Evolutionary conservation across 2,329 filamentous ascomycete genomes (phyloP).

Genomic region (Pestalotiopsis sp.): DNA sequence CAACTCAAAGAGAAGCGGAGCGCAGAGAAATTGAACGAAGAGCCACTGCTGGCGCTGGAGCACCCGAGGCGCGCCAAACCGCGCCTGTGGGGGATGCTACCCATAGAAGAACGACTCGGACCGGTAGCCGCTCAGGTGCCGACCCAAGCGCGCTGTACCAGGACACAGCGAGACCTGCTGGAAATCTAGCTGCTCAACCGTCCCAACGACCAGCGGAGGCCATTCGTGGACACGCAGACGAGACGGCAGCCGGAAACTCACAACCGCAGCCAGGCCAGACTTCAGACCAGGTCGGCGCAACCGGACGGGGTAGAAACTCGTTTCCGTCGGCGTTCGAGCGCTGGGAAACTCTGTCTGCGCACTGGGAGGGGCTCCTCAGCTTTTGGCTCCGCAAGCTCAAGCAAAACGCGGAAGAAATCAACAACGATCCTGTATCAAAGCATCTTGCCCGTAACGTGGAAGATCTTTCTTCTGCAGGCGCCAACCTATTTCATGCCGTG

Average conservation of each 20-base stretch:
- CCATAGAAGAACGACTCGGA: slow-evolving; percentile 20
- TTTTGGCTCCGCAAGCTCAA: slow-evolving; percentile 96
- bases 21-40: slow-evolving; percentile 45
- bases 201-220: slow-evolving; percentile 25
- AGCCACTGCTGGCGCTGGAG: slow-evolving; percentile 42
- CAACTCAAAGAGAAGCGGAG: slow-evolving; percentile 58
- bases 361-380: slow-evolving; percentile 96
- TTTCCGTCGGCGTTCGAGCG: slow-evolving; percentile 97
- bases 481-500: slow-evolving; percentile 95
- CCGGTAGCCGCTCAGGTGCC: slow-evolving; percentile 19
- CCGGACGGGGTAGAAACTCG: slow-evolving; percentile 55
- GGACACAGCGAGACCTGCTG: slow-evolving; percentile 18
- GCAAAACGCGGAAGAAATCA: slow-evolving; percentile 83
- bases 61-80: slow-evolving; percentile 20
- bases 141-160: slow-evolving; percentile 20
- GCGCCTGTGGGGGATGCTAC: slow-evolving; percentile 18
- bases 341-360: slow-evolving; percentile 94
- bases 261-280: slow-evolving; percentile 28
- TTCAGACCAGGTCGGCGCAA: slow-evolving; percentile 30
- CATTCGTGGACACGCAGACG: slow-evolving; percentile 20
- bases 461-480: slow-evolving; percentile 93
- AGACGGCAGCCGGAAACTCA: slow-evolving; percentile 31
- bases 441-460: slow-evolving; percentile 93
- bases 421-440: slow-evolving; percentile 77
- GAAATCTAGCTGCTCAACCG: slow-evolving; percentile 20